Evolutionary conservation across 2,329 filamentous ascomycete species (phyloP), one percentile per base, ranked within the genome.

Genomic region (Neofusicoccum laricinum): DNA sequence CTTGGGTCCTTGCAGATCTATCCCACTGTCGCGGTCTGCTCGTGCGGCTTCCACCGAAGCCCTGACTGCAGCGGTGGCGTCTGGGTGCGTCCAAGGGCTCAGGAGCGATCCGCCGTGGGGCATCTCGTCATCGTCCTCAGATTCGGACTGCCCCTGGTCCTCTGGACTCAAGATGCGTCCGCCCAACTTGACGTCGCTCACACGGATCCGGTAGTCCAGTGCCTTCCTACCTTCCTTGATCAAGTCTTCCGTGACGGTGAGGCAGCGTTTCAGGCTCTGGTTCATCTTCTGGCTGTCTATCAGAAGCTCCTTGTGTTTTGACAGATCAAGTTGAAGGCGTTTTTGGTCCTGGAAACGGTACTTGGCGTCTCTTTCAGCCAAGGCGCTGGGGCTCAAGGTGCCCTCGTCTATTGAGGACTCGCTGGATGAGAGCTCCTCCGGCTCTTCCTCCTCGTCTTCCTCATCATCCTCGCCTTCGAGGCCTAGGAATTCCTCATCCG

Each of bases 261-360:
- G 83, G 75, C 95, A 99, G 53, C 92, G 86, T 76, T 92, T 96
- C 50, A 99, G 85, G 75, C 91, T 96, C 75, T 96, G 91, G 73
- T 97, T 98, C 82, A 98, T 93, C 79, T 93, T 96, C 72, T 97
- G 93, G 69, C 90, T 95, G 74, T 97, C 93, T 43, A 93, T 82
- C 8, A 99, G 85, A 1, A 98, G 82, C 72, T 97, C 90, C 69
- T 93, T 91, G 75, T 99, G 95, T 73, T 93, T 94, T 3, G 88
- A 85, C 0, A 99, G 83, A 76, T 99, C 95, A 4, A 93, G 83
- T 69, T 90, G 86, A n/a, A 98, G 82, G 34, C 92, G 87, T 69
- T 89, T 89, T 74, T 97, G 92, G 68, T 98, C 94, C 61, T 86
- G 85, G 55, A 86, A 84, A n/a, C 88, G 84, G 66, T 91, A 82